Conservation (phyloP, 2,329 filamentous ascomycete species). For the Colletotrichum eleusines region DNA sequence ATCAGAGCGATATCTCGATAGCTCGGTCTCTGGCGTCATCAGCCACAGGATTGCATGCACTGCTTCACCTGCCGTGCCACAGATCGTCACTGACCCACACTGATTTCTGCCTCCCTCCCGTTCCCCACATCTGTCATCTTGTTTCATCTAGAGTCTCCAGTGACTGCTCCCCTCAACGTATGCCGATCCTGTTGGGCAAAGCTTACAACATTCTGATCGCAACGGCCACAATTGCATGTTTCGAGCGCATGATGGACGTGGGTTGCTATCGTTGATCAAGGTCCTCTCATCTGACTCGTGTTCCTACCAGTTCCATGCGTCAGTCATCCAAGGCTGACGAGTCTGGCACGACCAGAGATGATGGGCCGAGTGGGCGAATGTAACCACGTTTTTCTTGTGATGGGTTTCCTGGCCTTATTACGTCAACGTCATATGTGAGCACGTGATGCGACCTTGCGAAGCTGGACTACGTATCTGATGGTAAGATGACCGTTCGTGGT, state of each 20-base stretch:
- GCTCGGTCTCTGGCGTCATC: slow-evolving; percentile 31
- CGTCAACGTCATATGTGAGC: slow-evolving; percentile 24
- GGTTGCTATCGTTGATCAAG: slow-evolving; percentile 26
- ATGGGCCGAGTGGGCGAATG: not conserved
- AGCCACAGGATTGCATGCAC: slow-evolving; percentile 28
- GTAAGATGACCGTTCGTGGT: too few relatives aligned
- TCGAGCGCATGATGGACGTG: slow-evolving; percentile 27
- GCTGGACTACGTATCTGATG: too few relatives aligned
- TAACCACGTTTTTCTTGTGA: not conserved
- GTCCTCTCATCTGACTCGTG: not conserved
- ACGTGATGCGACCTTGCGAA: slow-evolving; percentile 6
- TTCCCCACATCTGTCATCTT: slow-evolving; percentile 39
- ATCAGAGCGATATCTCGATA: slow-evolving; percentile 1
- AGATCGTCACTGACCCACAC: slow-evolving; percentile 20
- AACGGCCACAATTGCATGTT: slow-evolving; percentile 20
- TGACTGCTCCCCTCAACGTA: slow-evolving; percentile 7
- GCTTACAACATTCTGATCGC: slow-evolving; percentile 10
- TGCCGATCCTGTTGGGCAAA: slow-evolving; percentile 15
- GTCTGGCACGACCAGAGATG: not conserved
- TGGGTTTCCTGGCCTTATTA: not conserved
- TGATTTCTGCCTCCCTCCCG: not conserved
- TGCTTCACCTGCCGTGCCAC: slow-evolving; percentile 20
- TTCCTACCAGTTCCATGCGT: not conserved
- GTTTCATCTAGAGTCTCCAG: slow-evolving; percentile 30
- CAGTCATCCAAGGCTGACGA: not conserved